Conservation (phyloP, 352 stramenopile species). For the Pythium plurisporium region DNA sequence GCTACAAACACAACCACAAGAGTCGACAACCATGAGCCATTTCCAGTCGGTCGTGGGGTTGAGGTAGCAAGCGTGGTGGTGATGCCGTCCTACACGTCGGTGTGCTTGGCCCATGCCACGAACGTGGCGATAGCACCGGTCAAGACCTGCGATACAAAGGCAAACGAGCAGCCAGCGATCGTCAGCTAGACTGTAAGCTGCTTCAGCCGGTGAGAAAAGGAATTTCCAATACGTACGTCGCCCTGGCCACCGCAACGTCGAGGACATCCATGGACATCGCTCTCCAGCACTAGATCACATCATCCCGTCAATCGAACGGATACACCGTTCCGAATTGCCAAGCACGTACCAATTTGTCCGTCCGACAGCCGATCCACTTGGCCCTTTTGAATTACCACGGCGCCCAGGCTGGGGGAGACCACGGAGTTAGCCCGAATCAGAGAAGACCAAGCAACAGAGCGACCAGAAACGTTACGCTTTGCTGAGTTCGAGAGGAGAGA, state of each 20-base stretch:
- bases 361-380: conserved; percentile 76
- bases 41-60: neutral
- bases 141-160: conserved; percentile 44
- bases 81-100: conserved; percentile 28
- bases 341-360: conserved; percentile 44
- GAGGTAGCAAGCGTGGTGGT: too few species aligned
- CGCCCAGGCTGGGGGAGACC: conserved; percentile 45
- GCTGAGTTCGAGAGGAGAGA: conserved; percentile 47
- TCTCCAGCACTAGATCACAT: conserved; percentile 39
- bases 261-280: conserved; percentile 63
- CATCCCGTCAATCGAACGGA: neutral
- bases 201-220: too few species aligned
- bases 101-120: conserved; percentile 55
- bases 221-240: conserved; percentile 53
- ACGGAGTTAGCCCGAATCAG: neutral
- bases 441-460: too few species aligned
- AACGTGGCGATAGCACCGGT: conserved; percentile 81
- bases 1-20: neutral
- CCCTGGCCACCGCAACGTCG: conserved; percentile 89
- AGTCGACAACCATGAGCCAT: neutral
- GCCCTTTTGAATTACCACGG: conserved; percentile 85
- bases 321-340: neutral
- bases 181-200: neutral
- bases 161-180: neutral
- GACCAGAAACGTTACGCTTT: too few species aligned